A percentile compares a stretch with the other conserved stretches of the same genome.
phyloP scores from a whole-genome alignment of 352 stramenopile genomes.

The Pythium dissimile region DNA sequence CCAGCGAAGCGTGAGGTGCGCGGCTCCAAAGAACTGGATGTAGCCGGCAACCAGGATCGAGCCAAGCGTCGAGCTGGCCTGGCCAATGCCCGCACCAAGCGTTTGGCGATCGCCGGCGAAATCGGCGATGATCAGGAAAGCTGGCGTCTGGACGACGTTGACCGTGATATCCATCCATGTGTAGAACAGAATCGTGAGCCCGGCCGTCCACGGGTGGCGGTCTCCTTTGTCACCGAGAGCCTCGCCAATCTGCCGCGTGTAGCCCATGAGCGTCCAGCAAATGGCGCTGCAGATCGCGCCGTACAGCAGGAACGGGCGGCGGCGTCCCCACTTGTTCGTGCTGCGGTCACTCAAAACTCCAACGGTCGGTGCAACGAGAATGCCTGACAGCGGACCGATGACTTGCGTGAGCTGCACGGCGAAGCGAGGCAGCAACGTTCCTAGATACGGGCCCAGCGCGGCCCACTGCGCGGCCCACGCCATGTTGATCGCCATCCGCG shows the following conservation, averaged over 20 bases:
- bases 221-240: constrained; percentile 44
- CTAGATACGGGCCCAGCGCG: constrained; percentile 50
- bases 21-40: constrained; percentile 44
- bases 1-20: constrained; percentile 39
- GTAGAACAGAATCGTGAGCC: constrained; percentile 59
- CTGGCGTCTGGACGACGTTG: constrained; percentile 47
- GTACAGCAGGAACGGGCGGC: constrained; percentile 36
- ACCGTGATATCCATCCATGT: constrained; percentile 61
- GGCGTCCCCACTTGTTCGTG: constrained; percentile 33
- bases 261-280: constrained; percentile 59
- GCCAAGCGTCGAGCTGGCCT: constrained; percentile 45
- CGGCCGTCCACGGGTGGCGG: constrained; percentile 38
- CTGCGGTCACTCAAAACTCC: constrained; percentile 51
- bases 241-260: constrained; percentile 43
- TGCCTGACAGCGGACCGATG: constrained; percentile 40
- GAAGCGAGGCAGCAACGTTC: constrained; percentile 40
- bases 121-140: constrained; percentile 47
- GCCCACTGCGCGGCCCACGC: constrained; percentile 58
- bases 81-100: constrained; percentile 35
- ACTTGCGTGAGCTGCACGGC: constrained; percentile 54
- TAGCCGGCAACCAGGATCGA: constrained; percentile 46
- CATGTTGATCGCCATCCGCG: constrained; percentile 57
- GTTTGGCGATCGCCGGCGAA: constrained; percentile 56
- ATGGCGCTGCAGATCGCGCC: constrained; percentile 20
- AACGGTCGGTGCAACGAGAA: constrained; percentile 45